Evolutionary conservation across 129 eudicot genomes (phyloP), one percentile per base, ranked within the genome.

Genomic region (Centrapalus pauciflorus): DNA sequence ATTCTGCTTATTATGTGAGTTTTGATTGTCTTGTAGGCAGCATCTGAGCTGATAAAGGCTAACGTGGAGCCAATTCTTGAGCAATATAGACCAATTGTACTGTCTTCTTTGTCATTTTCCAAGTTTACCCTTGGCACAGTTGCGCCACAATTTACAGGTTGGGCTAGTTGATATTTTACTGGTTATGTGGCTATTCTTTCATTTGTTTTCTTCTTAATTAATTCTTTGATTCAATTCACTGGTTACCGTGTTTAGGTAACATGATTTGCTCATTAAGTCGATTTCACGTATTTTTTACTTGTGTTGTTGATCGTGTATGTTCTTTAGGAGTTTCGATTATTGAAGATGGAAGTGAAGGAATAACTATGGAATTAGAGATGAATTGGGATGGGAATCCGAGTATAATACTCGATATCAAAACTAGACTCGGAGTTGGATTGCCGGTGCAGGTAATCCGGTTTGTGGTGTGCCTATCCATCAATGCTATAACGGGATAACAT

Each of bases 351-450:
- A 46, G 63, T 56, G 96, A 83, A 57, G 98, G 98, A 66, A 82
- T 92, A 73, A 92, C 98, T 34, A 88, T 92, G 98, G 98, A 92
- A 71, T 43, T 92, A 50, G 96, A 92, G 78, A 92, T 92, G 98
- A 81, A 92, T 58, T 92, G 98, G 98, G 98, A 92, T 76, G 98
- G 98, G 14, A 92, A 92, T 69, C 98, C 96, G 32, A 92, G 77
- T 75, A 92, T 92, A 65, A 61, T 92, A 64, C 98, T 92, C 70
- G 98, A 85, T 79, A 85, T 92, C 43, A 83, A 83, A 82, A 92
- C 98, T 54, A 75, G 86, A 63, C 82, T 92, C 60, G 98, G 98
- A 14, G 90, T 92, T 49, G 94, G 80, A 75, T 79, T 92, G 43
- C 98, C 98, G 67, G 98, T 92, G 64, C 96, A 92, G 96, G 98